Base-by-base conservation (phyloP, 805 yeast species). In the Spathaspora gorwiae region DNA sequence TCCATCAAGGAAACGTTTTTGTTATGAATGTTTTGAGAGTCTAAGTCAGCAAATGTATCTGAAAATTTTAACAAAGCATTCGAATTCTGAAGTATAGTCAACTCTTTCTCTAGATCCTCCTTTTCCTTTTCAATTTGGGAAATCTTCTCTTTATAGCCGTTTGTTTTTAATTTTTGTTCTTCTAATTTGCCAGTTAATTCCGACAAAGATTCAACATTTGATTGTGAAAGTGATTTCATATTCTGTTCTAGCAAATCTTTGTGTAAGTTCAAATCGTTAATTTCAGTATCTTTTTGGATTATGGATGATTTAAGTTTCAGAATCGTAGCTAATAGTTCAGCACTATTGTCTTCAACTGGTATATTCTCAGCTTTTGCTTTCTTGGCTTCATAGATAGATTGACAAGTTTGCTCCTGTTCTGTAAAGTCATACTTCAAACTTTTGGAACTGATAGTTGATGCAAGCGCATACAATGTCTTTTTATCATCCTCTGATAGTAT, bases 221-320 rank as follows among this genome's bases (percentile, higher is more conserved):
- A 62, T 0, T 53, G 53, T 34, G 60, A 57, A 6, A 67, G 55
- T 3, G 67, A 60, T 12, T 50, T 51, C 52, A 79, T 57, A 49
- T 75, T 76, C 6, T 67, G 63, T 48, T 77, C 73, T 33, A 79
- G 54, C 1, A 78, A 64, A 7, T 66, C 60, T 8, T 79, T 63
- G 49, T 75, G 78, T 44, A 79, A 57, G 10, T 63, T 59, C 11
- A 76, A 59, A 39, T 79, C 81, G 33, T 71, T 72, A 12, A 78
- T 56, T 11, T 50, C 41, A 24, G 48, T 53, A 24, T 66, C 68
- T 32, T 60, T 63, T 19, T 59, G 41, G 11, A 39, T 10, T 7
- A 39, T 29, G 12, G 32, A 29, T 11, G 32, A 29, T 29, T 11
- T 29, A 9, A 29, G 12, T 29, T 29, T 29, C 12, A 11, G 12